Evolutionary conservation across 768 basidiomycete genomes (phyloP), one percentile per base, ranked within the genome.

Genomic region (Lepiota subincarnata): DNA sequence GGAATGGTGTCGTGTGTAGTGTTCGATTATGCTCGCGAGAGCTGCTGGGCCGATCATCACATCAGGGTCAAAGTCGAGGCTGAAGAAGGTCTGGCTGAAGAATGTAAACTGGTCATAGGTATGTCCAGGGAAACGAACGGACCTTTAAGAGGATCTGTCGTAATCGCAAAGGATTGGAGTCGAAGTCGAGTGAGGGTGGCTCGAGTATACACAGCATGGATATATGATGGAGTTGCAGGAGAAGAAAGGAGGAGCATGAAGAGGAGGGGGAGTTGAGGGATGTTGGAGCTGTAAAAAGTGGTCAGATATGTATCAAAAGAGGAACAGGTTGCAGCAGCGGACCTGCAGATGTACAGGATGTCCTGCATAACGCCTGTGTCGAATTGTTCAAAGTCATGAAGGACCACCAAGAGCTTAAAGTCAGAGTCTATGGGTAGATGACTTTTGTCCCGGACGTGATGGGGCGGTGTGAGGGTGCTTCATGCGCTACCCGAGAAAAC

Each of bases 381-480:
- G 45, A 87, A 80, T 61, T 83, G 80, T 60, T 91, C 89, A 57
- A 92, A 89, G 52, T 87, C 84, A 52, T 89, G 86, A 19, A 91
- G 60, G 11, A 90, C 61, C 7, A 87, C 70, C 18, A 84, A 73
- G 3, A 91, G 74, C 35, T 74, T 68, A 8, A 62, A 76, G 10
- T 57, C 54, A 19, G 51, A 20, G 16, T 53, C 56, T 48, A 22
- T 44, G n/a, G 49, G 31, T 46, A 35, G 11, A 50, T 48, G 34
- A 48, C 36, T 47, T n/a, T 13, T 14, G 7, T 6, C 8, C 13
- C 13, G 49, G 6, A 6, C 24, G 22, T 31, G 31, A 35, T n/a
- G 0, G 19, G 37, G 37, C 7, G n/a, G n/a, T n/a, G n/a, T n/a
- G n/a, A n/a, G n/a, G n/a, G n/a, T n/a, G n/a, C n/a, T n/a, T n/a